phyloP scores from a whole-genome alignment of 306 rosid genomes.

The Rosa lucieae region DNA sequence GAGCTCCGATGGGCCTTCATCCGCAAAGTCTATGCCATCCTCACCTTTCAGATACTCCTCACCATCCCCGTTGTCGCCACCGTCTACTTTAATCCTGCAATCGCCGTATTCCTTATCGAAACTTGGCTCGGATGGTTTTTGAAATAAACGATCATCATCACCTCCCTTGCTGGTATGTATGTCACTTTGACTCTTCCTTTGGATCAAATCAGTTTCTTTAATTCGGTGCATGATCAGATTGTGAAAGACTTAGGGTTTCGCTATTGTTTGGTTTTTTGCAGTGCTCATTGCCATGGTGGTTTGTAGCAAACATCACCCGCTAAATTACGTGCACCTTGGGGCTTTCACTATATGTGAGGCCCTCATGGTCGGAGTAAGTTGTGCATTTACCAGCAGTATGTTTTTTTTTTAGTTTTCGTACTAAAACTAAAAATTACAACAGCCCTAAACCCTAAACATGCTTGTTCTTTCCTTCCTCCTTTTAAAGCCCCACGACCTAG shows the following conservation, averaged over 20 bases:
- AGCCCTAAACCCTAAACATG: not conserved
- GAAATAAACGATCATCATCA: slow-evolving; percentile 18
- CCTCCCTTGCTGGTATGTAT: slow-evolving; percentile 23
- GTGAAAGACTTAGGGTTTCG: not conserved
- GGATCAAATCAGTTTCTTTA: too few species aligned
- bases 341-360: slow-evolving; percentile 48
- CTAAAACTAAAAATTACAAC: too few species aligned
- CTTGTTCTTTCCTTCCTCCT: not conserved
- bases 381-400: slow-evolving; percentile 42
- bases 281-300: slow-evolving; percentile 38
- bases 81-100: slow-evolving; percentile 29
- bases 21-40: slow-evolving; percentile 47
- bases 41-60: slow-evolving; percentile 38
- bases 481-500: not conserved
- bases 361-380: slow-evolving; percentile 36
- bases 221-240: not conserved
- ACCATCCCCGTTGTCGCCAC: slow-evolving; percentile 29
- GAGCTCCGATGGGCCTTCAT: slow-evolving; percentile 59
- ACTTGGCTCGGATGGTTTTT: slow-evolving; percentile 7
- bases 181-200: not conserved
- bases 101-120: slow-evolving; percentile 11
- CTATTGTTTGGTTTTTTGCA: slow-evolving; percentile 10
- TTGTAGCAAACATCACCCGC: slow-evolving; percentile 44
- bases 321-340: slow-evolving; percentile 43
- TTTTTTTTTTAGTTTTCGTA: not conserved